Base-by-base conservation (phyloP, 345 rosid genomes). In the Citrus sp. region DNA sequence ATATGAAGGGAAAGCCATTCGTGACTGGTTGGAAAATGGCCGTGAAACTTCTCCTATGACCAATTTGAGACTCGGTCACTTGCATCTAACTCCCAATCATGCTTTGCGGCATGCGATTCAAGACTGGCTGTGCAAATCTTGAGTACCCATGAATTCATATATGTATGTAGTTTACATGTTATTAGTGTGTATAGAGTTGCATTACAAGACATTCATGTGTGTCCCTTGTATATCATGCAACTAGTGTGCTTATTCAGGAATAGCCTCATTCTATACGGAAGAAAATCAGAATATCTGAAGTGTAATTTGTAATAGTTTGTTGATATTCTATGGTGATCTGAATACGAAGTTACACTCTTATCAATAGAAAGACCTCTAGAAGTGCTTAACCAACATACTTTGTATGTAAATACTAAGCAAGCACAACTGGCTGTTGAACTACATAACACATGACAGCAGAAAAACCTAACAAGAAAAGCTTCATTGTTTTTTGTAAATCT, bases 21-120 rank as follows among this genome's bases (percentile, higher is more conserved):
- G 81, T 24, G 86, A 79, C 24, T 93, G 97, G 97, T 82, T 90
- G 78, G 85, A 81, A 56, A 91, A 84, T 49, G 87, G 89, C 70
- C 88, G 79, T 22, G 89, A 89, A 73, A 91, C 93, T 24, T 90
- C 95, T 19, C 92, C 93, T 7, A 93, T 91, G 97, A 91, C 95
- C 56, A 93, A 93, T 77, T 72, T 90, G 86, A 85, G 75, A 67
- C 83, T 93, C 37, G 79, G 78, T 77, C 80, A 88, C 79, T 69
- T 90, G 83, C 66, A 86, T 84, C 94, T 91, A 16, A 91, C 87
- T 62, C 93, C 92, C 19, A 91, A 93, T 84, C 92, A 88, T 42
- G 86, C 87, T 1, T 61, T 90, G 72, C 84, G 91, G 27, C 84
- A 83, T 6, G 92, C 95, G 13, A 90, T 93, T 80, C 94, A 93